Conservation (phyloP, 257 asterid species). For the Nicotiana tomentosiformis region DNA sequence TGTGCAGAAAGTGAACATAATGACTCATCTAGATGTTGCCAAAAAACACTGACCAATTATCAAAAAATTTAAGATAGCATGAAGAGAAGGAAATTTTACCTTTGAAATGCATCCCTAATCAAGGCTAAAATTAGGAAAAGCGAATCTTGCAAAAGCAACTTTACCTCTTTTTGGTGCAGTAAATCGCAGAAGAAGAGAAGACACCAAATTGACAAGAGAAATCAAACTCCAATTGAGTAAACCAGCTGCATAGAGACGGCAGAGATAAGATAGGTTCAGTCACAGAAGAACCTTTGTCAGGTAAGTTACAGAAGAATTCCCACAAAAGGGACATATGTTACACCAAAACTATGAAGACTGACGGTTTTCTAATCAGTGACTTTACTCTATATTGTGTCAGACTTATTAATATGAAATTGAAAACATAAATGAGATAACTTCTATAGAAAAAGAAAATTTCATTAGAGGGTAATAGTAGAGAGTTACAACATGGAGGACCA, state of each 20-base stretch:
- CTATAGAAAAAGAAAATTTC: background rate
- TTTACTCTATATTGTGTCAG: background rate
- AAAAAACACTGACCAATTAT: background rate
- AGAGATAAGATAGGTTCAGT: background rate
- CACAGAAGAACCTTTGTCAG: background rate
- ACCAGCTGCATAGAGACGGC: conserved; percentile 49
- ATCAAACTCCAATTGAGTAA: conserved; percentile 75
- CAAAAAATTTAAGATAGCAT: background rate
- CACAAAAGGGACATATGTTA: conserved; percentile 1
- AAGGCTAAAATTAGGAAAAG: conserved; percentile 12
- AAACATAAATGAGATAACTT: background rate
- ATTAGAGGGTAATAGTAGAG: background rate
- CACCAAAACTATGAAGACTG: background rate
- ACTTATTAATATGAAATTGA: background rate
- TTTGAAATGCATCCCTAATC: conserved; percentile 1
- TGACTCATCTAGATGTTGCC: background rate
- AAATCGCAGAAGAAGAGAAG: conserved; percentile 60
- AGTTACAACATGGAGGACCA: background rate
- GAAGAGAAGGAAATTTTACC: conserved; percentile 11
- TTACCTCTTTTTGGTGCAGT: conserved; percentile 67
- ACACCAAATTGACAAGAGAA: conserved; percentile 56
- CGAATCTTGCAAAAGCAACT: conserved; percentile 1
- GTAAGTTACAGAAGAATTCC: background rate
- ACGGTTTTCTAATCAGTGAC: background rate
- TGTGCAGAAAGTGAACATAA: conserved; percentile 6